These are phyloP conservation scores for Trichosanthes cucumerina DNA, from an alignment of 306 rosid genomes.

Conservation along the genomic window DNA sequence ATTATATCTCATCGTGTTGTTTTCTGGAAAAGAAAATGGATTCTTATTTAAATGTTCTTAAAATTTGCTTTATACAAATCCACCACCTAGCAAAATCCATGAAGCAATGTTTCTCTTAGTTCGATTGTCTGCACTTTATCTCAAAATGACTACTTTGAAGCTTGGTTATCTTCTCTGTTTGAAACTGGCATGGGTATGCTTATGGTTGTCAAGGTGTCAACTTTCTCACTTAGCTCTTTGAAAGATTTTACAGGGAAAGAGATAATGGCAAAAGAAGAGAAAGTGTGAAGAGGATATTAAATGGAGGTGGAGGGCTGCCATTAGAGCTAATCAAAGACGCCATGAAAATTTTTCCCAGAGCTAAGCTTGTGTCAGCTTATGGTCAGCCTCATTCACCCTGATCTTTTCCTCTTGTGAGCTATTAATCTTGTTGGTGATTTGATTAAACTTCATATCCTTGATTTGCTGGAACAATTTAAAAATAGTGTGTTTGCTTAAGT, in stretches of 20 bases:
- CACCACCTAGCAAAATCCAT: not conserved
- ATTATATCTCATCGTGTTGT: not conserved
- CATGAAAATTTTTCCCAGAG: constrained; percentile 44
- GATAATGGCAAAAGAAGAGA: constrained; percentile 41
- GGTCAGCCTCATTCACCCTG: constrained; percentile 36
- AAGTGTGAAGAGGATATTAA: constrained; percentile 60
- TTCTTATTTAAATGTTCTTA: not conserved
- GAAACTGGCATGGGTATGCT: not conserved
- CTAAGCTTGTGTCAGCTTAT: constrained; percentile 85
- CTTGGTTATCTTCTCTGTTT: not conserved
- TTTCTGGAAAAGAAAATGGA: not conserved
- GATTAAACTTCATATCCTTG: not conserved
- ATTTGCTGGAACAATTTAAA: not conserved
- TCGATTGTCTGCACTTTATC: not conserved
- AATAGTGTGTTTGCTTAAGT: not conserved
- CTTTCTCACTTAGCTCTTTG: constrained; percentile 13
- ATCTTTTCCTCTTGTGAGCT: not conserved
- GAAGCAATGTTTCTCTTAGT: not conserved
- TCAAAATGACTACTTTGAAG: not conserved
- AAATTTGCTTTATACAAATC: not conserved
- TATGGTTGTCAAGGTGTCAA: not conserved
- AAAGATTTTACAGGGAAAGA: constrained; percentile 24
- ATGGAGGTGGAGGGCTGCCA: constrained; percentile 89
- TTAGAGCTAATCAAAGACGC: constrained; percentile 42
- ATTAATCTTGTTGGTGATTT: not conserved